Evolutionary conservation across 306 rosid genomes (phyloP), one percentile per base, ranked within the genome.

Genomic region (Quercus aquifolioides): DNA sequence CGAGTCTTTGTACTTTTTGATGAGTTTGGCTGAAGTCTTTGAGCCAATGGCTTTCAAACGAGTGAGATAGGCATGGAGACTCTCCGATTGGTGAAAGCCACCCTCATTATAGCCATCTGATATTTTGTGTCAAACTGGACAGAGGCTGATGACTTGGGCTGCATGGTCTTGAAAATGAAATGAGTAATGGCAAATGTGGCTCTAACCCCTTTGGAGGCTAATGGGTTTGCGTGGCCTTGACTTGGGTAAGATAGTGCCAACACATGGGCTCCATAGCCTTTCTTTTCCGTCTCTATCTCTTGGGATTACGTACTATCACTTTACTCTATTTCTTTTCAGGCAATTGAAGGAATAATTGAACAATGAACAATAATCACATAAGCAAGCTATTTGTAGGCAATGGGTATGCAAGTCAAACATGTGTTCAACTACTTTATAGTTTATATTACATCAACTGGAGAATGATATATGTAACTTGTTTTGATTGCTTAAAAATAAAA

Each of bases 101-200:
- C 81, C 95, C 0, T 84, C 67, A 41, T 92, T 93, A 63, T 35
- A 89, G 9, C 95, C 88, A 26, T 90, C 95, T 3, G 97, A 92
- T 7, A 92, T 89, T 73, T 89, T 73, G 85, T 75, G 21, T 89
- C 93, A 59, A 89, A 77, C 7, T 84, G 74, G 80, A 90, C 43
- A 51, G 72, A 60, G 11, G 7, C 46, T 1, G 69, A 52, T 12
- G 88, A 65, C 58, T 82, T 58, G 20, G 82, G 86, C 41, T 85
- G 77, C 79, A 85, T 76, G 70, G 87, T 78, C 30, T 85, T 90
- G 79, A 78, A 78, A 75, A 87, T 87, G 85, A 80, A 92, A 54
- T 70, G 13, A 65, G 94, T 88, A 71, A 79, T 75, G 80, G 86
- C 88, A 5, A 90, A n/a, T 1, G 94, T 90, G 55, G 73, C 52